Base-by-base conservation (phyloP, 345 rosid species). In the Gossypium mustelinum region DNA sequence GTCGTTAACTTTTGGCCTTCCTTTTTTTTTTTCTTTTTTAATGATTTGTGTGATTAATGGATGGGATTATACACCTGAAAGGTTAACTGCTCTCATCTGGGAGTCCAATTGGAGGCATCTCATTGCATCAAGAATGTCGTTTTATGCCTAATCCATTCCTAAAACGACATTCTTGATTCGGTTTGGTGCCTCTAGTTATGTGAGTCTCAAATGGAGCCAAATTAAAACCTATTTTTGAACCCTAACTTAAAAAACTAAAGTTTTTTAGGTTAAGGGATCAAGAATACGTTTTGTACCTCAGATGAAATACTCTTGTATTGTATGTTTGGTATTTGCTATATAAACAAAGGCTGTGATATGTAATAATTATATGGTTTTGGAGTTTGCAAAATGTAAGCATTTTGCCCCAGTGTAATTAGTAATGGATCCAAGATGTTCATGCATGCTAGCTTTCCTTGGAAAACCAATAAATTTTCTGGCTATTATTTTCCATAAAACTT, bases 261-360 rank as follows among this genome's bases (percentile, higher is more conserved):
- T 0, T 67, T 67, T 67, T 67, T 47, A 45, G 71, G 71, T 67
- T 67, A 67, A 68, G 59, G 73, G 59, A 68, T 68, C 72, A 68
- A 68, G 59, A 51, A 50, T 68, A 50, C 16, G 44, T 68, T 68
- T 68, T 25, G 59, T 58, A 58, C 63, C 63, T 24, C 29, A 20
- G 7, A 12, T 24, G 8, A 25, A 58, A 11, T 58, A 22, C 61
- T 22, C 29, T 24, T 68, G 72, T 20, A 48, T 14, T 68, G 9
- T 12, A 20, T 11, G 48, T 66, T 45, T 66, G 29, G 11, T 14
- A 45, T 20, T 66, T 66, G 34, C 54, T 44, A 20, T 25, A 3
- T 51, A 8, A 51, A 51, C 56, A 5, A 34, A 34, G 41, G 41
- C 16, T 51, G 20, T 14, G 56, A 13, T 61, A 34, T 55, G 25